Conservation (phyloP, 345 rosid species). For the Microthlaspi erraticum region DNA sequence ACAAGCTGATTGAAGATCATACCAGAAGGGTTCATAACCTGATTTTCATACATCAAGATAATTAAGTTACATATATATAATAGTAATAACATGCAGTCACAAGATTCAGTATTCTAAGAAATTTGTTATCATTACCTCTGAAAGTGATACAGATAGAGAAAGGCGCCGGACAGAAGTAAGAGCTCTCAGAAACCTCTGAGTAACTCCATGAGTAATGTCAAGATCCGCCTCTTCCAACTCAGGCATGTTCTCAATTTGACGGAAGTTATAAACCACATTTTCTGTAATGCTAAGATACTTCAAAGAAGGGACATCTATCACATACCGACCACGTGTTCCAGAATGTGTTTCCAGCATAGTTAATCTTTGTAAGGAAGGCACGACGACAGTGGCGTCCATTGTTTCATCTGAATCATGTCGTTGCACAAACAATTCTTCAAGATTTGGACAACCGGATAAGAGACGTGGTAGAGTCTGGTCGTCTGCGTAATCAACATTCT, state of each 20-base stretch:
- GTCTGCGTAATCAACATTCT: background rate
- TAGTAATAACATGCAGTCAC: no score
- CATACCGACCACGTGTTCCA: background rate
- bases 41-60: no score
- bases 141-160: conserved; percentile 3
- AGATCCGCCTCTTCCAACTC: background rate
- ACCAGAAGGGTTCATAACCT: background rate
- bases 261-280: background rate
- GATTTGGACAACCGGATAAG: conserved; percentile 19
- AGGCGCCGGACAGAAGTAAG: conserved; percentile 23
- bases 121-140: conserved; percentile 4
- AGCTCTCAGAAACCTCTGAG: conserved; percentile 1
- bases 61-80: no score
- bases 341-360: background rate
- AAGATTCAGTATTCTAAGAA: background rate
- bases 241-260: conserved; percentile 19
- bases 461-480: background rate
- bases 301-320: conserved; percentile 16
- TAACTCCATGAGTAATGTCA: background rate
- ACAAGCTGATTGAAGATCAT: no score
- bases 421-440: conserved; percentile 11
- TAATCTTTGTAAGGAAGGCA: conserved; percentile 28
- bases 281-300: conserved; percentile 3
- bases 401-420: background rate
- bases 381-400: background rate